Evolutionary conservation across 2,329 filamentous ascomycete species (phyloP).

Genomic region (Hypomyces perniciosus): DNA sequence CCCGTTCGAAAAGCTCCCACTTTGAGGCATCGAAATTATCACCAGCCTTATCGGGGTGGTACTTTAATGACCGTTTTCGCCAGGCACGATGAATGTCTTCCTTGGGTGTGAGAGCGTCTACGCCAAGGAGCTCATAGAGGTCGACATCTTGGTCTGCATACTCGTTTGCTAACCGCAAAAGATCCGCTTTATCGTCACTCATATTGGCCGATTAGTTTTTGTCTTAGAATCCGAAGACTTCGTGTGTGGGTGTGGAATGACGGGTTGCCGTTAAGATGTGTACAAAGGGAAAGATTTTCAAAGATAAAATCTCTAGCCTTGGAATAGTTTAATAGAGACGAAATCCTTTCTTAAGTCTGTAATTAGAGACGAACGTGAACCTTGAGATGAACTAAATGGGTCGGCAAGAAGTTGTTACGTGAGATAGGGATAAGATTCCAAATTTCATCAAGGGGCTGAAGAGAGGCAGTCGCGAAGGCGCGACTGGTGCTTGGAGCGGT

Average conservation of each 20-base stretch:
- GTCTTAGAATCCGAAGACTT: background rate
- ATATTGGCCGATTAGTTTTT: conserved; percentile 18
- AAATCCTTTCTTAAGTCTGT: too few species aligned
- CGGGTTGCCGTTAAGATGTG: too few species aligned
- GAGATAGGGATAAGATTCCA: background rate
- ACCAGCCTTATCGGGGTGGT: conserved; percentile 88
- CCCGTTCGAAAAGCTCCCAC: conserved; percentile 80
- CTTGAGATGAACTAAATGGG: too few species aligned
- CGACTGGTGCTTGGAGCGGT: conserved; percentile 1
- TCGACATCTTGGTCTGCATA: conserved; percentile 60
- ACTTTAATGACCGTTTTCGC: conserved; percentile 77
- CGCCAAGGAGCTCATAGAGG: conserved; percentile 70
- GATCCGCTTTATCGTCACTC: conserved; percentile 39
- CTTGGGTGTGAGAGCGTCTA: conserved; percentile 58
- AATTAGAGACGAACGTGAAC: too few species aligned
- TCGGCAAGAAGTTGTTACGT: too few species aligned
- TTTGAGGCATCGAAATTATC: conserved; percentile 68
- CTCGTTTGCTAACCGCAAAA: conserved; percentile 49
- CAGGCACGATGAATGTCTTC: conserved; percentile 79
- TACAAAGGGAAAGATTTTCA: too few species aligned
- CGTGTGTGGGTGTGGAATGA: background rate
- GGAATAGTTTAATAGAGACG: background rate
- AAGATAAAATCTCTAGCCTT: background rate
- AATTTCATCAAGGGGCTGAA: background rate
- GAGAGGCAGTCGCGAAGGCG: conserved; percentile 1